Evolutionary conservation across 2,329 filamentous ascomycete genomes (phyloP).

Genomic region (Nakataea oryzae): DNA sequence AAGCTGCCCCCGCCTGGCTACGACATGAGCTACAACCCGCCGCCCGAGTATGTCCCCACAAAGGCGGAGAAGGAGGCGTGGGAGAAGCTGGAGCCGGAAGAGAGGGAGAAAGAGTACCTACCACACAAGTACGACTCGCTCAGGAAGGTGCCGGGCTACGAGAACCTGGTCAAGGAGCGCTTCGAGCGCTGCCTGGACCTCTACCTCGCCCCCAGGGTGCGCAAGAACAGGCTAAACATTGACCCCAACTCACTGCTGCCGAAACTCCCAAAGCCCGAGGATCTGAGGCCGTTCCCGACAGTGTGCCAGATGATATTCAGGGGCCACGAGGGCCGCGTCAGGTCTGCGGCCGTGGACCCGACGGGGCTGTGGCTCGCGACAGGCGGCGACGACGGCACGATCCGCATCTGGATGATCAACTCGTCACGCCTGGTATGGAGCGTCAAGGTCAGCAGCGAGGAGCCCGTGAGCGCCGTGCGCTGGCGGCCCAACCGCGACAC

Average conservation of each 20-base stretch:
- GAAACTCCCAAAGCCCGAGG: constrained; percentile 85
- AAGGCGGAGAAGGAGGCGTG: constrained; percentile 75
- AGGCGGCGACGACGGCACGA: constrained; percentile 87
- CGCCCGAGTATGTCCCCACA: constrained; percentile 84
- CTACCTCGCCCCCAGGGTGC: constrained; percentile 84
- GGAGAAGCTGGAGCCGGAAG: constrained; percentile 80
- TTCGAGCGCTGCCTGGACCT: constrained; percentile 94
- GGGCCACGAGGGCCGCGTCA: constrained; percentile 81
- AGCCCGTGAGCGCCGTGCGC: constrained; percentile 72
- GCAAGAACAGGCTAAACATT: constrained; percentile 92
- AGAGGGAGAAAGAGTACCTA: constrained; percentile 80
- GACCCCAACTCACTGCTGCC: constrained; percentile 87
- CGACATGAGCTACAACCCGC: constrained; percentile 93
- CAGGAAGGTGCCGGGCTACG: constrained; percentile 86
- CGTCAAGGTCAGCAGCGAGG: constrained; percentile 65
- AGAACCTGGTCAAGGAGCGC: constrained; percentile 82
- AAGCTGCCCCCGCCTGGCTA: constrained; percentile 90
- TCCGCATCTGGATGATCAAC: constrained; percentile 79
- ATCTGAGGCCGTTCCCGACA: constrained; percentile 90
- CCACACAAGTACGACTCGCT: constrained; percentile 74
- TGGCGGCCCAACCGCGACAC: constrained; percentile 83
- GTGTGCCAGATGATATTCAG: constrained; percentile 78
- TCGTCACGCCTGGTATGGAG: constrained; percentile 85
- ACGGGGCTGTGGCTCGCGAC: constrained; percentile 78
- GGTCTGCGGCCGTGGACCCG: constrained; percentile 76